Base-by-base conservation (phyloP, 169 alveolate species). In the Plasmodium relictum region DNA sequence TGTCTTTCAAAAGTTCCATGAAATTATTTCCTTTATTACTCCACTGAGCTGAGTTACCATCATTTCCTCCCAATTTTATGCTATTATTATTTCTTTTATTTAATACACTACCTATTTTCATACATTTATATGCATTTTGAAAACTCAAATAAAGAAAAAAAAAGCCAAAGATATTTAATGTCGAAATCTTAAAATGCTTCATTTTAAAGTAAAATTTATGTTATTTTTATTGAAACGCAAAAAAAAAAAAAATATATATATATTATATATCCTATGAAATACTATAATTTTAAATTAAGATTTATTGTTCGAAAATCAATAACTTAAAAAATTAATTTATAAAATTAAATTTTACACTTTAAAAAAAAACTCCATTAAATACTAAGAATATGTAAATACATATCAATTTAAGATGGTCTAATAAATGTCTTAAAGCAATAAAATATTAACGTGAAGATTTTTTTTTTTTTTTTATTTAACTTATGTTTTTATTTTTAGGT, bases 1-100 rank as follows among this genome's bases (percentile, higher is more conserved):
- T 76, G 62, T 76, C 62, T 76, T 61, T 76, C 22, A 76, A 37
- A 12, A 76, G 48, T 45, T 76, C 88, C 76, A 48, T 63, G 39
- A 62, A 63, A 76, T 45, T 63, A 22, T 62, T 62, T 31, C 88
- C 88, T 14, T 24, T 63, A 26, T 76, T 52, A 63, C 88, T 76
- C 88, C 88, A 76, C 44, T 62, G 44, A 12, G 74, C 22, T 16
- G 62, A 66, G 20, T 41, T 63, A 26, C 48, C 48, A 45, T 22
- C 56, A 7, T 76, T 62, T 18, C 12, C 65, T 7, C 18, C 54
- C 16, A 41, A 41, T 24, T 22, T 76, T 26, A 24, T 0, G 12
- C 62, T 76, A 48, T 18, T 42, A 3, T 20, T 41, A 22, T 50
- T 22, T 37, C 1, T 48, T 7, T 48, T 76, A n/a, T 22, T 63